phyloP scores from a whole-genome alignment of 2,329 filamentous ascomycete species.

The Ampelomyces quisqualis region DNA sequence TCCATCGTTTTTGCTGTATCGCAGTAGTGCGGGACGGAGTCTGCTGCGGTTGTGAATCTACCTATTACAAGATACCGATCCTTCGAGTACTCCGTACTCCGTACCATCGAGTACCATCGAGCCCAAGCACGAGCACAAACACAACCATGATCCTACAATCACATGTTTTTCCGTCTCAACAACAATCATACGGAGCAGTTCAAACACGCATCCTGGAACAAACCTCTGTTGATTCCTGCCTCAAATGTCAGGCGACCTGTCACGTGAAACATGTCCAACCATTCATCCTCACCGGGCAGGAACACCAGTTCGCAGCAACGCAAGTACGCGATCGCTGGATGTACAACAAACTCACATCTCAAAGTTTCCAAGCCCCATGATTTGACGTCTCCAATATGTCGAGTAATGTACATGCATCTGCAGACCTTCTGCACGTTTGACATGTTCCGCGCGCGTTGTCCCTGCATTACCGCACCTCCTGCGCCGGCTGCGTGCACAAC shows the following conservation, averaged over 20 bases:
- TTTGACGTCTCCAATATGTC: too few species aligned
- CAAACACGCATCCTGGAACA: neutral
- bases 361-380: neutral
- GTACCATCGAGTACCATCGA: neutral
- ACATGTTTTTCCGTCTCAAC: neutral
- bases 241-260: neutral
- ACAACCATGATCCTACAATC: neutral
- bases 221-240: neutral
- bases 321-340: neutral
- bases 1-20: too few species aligned
- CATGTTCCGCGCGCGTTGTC: slow-evolving; percentile 5
- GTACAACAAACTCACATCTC: slow-evolving; percentile 3
- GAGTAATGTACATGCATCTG: slow-evolving; percentile 20
- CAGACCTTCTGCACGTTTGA: slow-evolving; percentile 3
- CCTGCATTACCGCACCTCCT: slow-evolving; percentile 9
- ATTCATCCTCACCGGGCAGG: neutral
- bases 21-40: neutral
- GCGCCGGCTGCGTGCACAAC: slow-evolving; percentile 3
- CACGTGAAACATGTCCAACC: slow-evolving; percentile 5
- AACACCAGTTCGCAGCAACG: slow-evolving; percentile 5
- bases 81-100: neutral
- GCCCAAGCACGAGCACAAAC: too few species aligned
- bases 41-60: neutral
- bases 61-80: neutral
- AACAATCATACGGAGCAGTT: neutral